phyloP scores from a whole-genome alignment of 345 rosid genomes.

The Adansonia digitata region DNA sequence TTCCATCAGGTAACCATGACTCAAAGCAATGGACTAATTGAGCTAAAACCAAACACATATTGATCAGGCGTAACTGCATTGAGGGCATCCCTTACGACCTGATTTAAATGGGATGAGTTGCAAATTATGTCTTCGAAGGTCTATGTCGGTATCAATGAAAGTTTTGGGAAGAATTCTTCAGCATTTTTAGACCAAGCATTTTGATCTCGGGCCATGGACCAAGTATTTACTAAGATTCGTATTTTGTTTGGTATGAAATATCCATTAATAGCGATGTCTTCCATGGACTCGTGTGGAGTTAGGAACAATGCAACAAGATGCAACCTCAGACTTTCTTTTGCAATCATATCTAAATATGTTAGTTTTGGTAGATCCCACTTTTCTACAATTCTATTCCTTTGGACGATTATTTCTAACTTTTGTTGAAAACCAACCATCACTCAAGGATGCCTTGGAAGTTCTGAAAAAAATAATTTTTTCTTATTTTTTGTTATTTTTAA shows the following conservation, averaged over 20 bases:
- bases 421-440: slow-evolving; percentile 16
- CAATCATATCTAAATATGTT: not conserved
- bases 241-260: slow-evolving; percentile 19
- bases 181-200: slow-evolving; percentile 12
- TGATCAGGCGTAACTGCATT: not conserved
- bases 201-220: slow-evolving; percentile 9
- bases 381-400: slow-evolving; percentile 14
- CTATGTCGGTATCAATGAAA: not conserved
- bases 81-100: slow-evolving; percentile 11
- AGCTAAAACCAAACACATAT: not conserved
- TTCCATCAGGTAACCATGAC: slow-evolving; percentile 16
- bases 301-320: slow-evolving; percentile 9
- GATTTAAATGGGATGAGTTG: slow-evolving; percentile 13
- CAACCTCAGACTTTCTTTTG: not conserved
- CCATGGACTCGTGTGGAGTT: slow-evolving; percentile 12
- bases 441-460: slow-evolving; percentile 21
- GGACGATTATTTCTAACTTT: slow-evolving; percentile 18
- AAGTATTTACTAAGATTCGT: slow-evolving; percentile 15
- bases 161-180: slow-evolving; percentile 3
- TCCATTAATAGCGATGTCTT: slow-evolving; percentile 9
- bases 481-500: too few relatives aligned
- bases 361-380: slow-evolving; percentile 11
- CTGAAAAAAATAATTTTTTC: too few relatives aligned
- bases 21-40: slow-evolving; percentile 16
- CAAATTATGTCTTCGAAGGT: slow-evolving; percentile 8